These are phyloP conservation scores for Chiua virens DNA, from an alignment of 768 basidiomycete genomes.

Conservation along the genomic window DNA sequence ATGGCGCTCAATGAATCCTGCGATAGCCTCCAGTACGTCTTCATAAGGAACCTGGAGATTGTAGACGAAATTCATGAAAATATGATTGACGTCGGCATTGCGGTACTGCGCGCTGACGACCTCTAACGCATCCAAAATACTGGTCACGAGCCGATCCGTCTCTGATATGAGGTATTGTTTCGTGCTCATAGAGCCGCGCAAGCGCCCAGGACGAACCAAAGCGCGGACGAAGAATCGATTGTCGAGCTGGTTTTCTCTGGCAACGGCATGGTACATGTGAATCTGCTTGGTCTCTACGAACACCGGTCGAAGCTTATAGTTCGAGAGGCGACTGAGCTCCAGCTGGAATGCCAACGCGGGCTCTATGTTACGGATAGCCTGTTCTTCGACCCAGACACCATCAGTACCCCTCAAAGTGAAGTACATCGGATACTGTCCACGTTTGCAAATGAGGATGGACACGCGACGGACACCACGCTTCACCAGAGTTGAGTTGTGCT, in stretches of 20 bases:
- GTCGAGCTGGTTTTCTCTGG: slow-evolving; percentile 96
- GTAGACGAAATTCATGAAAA: slow-evolving; percentile 99
- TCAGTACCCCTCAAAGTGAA: slow-evolving; percentile 81
- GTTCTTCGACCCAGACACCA: slow-evolving; percentile 86
- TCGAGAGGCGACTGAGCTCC: slow-evolving; percentile 92
- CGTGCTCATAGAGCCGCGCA: slow-evolving; percentile 88
- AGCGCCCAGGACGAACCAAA: slow-evolving; percentile 91
- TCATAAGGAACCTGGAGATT: slow-evolving; percentile 94
- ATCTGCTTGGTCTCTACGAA: slow-evolving; percentile 97
- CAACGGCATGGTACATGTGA: slow-evolving; percentile 95
- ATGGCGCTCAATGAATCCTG: slow-evolving; percentile 99
- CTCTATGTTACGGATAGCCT: slow-evolving; percentile 97
- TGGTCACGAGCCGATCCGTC: slow-evolving; percentile 94
- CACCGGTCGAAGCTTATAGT: slow-evolving; percentile 95
- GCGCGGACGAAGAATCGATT: slow-evolving; percentile 98
- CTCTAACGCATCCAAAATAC: slow-evolving; percentile 91
- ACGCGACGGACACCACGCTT: slow-evolving; percentile 88
- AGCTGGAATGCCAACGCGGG: slow-evolving; percentile 98
- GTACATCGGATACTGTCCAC: slow-evolving; percentile 90
- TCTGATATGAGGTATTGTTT: slow-evolving; percentile 99
- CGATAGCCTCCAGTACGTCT: slow-evolving; percentile 93
- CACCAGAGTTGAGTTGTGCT: slow-evolving; percentile 56
- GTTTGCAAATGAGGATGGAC: slow-evolving; percentile 89
- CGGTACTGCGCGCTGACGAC: slow-evolving; percentile 88
- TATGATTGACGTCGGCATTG: slow-evolving; percentile 96